Evolutionary conservation across 805 yeast species (phyloP).

Genomic region (Suhomyces vadensis): DNA sequence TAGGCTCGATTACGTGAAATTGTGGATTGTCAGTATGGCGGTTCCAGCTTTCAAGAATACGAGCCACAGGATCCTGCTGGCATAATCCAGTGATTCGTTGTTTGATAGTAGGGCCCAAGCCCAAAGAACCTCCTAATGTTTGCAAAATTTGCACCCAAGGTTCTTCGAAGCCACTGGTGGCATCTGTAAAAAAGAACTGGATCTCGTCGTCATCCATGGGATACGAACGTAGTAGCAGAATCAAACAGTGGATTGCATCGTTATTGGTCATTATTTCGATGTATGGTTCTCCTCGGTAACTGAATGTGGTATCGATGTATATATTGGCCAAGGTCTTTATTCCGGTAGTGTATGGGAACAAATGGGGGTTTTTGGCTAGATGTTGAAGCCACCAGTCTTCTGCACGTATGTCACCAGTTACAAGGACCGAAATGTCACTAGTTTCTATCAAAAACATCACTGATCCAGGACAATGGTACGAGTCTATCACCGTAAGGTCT

Average conservation of each 20-base stretch:
- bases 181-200: constrained; percentile 41
- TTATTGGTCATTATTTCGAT: constrained; percentile 44
- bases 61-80: neutral
- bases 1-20: constrained; percentile 5
- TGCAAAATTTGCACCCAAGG: constrained; percentile 44
- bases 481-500: constrained; percentile 44
- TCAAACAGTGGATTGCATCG: constrained; percentile 39
- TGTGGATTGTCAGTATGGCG: neutral
- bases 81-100: constrained; percentile 2
- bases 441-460: constrained; percentile 52
- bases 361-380: constrained; percentile 36
- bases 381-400: constrained; percentile 52
- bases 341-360: constrained; percentile 44
- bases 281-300: constrained; percentile 49
- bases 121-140: constrained; percentile 19
- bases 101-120: constrained; percentile 9
- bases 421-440: constrained; percentile 35
- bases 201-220: constrained; percentile 42
- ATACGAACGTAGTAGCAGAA: constrained; percentile 39
- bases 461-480: constrained; percentile 64
- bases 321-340: constrained; percentile 40
- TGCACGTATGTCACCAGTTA: constrained; percentile 61
- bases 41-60: neutral
- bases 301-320: constrained; percentile 58
- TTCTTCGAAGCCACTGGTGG: constrained; percentile 54